Percentiles rank a stretch among this genome's conserved stretches.
phyloP scores from a whole-genome alignment of 2,329 filamentous ascomycete species.

The Colletotrichum endophyticum region DNA sequence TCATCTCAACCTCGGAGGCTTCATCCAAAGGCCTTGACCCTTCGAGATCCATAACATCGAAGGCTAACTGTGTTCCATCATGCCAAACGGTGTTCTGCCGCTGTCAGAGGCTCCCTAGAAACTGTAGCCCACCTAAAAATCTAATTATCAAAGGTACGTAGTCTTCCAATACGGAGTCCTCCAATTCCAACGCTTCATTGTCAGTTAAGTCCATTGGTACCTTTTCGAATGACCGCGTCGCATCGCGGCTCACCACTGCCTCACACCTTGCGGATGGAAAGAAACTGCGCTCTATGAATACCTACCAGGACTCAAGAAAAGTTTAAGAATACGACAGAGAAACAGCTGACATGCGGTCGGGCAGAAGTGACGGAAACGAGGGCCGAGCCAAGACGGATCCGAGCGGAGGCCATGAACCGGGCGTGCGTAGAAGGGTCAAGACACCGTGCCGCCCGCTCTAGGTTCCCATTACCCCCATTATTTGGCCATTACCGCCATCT shows the following conservation, averaged over 20 bases:
- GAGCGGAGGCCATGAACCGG: neutral
- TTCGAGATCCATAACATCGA: neutral
- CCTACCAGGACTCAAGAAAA: neutral
- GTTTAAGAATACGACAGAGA: neutral
- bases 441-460: neutral
- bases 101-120: neutral
- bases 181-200: neutral
- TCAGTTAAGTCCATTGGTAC: neutral
- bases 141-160: neutral
- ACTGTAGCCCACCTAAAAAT: fast-evolving
- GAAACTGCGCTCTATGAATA: neutral
- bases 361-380: neutral
- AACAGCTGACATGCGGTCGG: neutral
- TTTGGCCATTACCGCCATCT: neutral
- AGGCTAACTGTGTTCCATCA: neutral
- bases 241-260: neutral
- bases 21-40: neutral
- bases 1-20: neutral
- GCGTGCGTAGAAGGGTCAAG: neutral
- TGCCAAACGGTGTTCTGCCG: neutral
- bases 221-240: neutral
- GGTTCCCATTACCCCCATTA: neutral
- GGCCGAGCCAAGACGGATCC: neutral
- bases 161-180: too few relatives aligned
- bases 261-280: neutral